phyloP scores from a whole-genome alignment of 2,329 filamentous ascomycete genomes.

The Fusarium bactridioides region DNA sequence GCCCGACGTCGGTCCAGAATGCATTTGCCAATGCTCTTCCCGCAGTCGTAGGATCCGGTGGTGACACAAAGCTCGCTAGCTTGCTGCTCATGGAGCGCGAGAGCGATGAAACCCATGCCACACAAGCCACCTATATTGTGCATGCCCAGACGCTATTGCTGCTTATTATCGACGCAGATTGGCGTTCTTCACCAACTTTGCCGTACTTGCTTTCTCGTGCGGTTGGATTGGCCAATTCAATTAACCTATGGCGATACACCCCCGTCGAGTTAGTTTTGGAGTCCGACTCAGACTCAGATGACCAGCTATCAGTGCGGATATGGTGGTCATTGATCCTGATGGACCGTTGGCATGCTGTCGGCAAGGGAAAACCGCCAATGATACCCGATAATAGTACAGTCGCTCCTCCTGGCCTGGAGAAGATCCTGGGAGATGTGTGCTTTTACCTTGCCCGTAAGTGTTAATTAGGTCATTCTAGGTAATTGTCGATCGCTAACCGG shows the following conservation, averaged over 20 bases:
- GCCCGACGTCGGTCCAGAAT: slow-evolving; percentile 64
- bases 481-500: slow-evolving; percentile 11
- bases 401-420: slow-evolving; percentile 65
- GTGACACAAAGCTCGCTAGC: slow-evolving; percentile 55
- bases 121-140: slow-evolving; percentile 57
- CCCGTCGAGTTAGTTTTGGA: slow-evolving; percentile 59
- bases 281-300: slow-evolving; percentile 68
- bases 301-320: slow-evolving; percentile 67
- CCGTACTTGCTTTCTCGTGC: slow-evolving; percentile 68
- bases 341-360: slow-evolving; percentile 77
- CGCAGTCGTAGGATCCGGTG: slow-evolving; percentile 53
- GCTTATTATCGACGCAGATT: slow-evolving; percentile 71
- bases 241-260: slow-evolving; percentile 62
- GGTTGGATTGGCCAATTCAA: slow-evolving; percentile 69
- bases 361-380: slow-evolving; percentile 67
- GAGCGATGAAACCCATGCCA: slow-evolving; percentile 49
- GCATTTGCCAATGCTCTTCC: slow-evolving; percentile 72
- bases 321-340: slow-evolving; percentile 79
- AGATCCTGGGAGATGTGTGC: slow-evolving; percentile 67
- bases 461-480: no score
- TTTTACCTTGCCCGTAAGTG: slow-evolving; percentile 72
- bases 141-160: slow-evolving; percentile 74
- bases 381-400: slow-evolving; percentile 70
- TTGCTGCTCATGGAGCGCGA: slow-evolving; percentile 63
- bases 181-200: slow-evolving; percentile 56